Conservation (phyloP, 129 eudicot species). For the Pseudognaphalium luteoalbum region DNA sequence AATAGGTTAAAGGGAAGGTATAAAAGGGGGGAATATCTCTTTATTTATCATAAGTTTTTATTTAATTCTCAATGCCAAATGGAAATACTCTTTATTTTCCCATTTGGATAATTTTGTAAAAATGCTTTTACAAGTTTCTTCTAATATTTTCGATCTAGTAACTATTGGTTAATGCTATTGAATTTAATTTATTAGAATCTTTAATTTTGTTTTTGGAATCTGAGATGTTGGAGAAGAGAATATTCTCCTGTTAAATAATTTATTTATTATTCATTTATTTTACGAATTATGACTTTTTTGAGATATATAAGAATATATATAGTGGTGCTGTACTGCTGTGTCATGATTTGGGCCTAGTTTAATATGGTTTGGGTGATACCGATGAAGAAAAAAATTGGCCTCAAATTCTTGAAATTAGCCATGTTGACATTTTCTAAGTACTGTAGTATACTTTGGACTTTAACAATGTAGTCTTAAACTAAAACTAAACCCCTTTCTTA, state of each 20-base stretch:
- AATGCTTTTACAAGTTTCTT: slow-evolving; percentile 9
- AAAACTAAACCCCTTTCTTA: no score
- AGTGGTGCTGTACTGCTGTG: not conserved
- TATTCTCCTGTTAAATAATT: no score
- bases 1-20: slow-evolving; percentile 30
- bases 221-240: no score
- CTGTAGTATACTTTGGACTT: slow-evolving; percentile 35
- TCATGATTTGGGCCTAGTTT: not conserved
- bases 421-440: slow-evolving; percentile 18
- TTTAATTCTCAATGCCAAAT: not conserved
- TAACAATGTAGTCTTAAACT: slow-evolving; percentile 4
- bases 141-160: slow-evolving; percentile 4
- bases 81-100: slow-evolving; percentile 19
- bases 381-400: slow-evolving; percentile 9
- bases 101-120: slow-evolving; percentile 32
- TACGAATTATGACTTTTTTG: slow-evolving; percentile 3
- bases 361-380: not conserved
- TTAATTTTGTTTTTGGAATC: no score
- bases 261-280: not conserved
- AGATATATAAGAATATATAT: not conserved
- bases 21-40: slow-evolving; percentile 20
- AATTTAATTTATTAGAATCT: no score
- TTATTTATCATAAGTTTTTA: slow-evolving; percentile 22
- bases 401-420: slow-evolving; percentile 17
- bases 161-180: not conserved